Conservation (phyloP, 106 monocot genomes). For the Acanthochlamys bracteata region DNA sequence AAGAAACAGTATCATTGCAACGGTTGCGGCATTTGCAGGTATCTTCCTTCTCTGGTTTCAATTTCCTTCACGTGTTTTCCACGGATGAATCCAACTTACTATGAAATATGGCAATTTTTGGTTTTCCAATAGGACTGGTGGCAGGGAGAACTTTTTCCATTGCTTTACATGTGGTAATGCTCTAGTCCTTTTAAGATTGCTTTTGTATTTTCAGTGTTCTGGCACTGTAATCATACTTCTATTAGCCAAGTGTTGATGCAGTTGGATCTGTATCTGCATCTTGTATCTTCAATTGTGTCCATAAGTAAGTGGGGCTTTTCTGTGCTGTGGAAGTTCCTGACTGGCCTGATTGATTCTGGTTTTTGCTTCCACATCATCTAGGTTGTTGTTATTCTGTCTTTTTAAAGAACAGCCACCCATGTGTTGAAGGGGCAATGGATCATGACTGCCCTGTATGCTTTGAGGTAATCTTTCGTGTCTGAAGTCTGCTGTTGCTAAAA, state of each 20-base stretch:
- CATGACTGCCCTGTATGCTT: constrained; percentile 70
- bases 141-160: constrained; percentile 56
- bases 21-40: constrained; percentile 70
- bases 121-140: constrained; percentile 41
- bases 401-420: constrained; percentile 49
- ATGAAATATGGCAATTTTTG: background rate
- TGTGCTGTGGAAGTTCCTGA: background rate
- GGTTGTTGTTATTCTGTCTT: constrained; percentile 54
- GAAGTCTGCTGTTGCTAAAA: too few species aligned
- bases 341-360: background rate
- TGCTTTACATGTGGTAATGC: constrained; percentile 50
- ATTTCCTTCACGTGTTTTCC: background rate
- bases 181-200: background rate
- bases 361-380: constrained; percentile 6
- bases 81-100: background rate
- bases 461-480: constrained; percentile 28
- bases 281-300: background rate
- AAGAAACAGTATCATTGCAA: constrained; percentile 65
- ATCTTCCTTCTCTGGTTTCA: background rate
- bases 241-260: too few species aligned
- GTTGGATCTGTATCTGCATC: background rate
- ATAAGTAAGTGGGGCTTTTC: background rate
- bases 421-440: constrained; percentile 65
- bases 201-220: background rate
- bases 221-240: background rate